Base-by-base conservation (phyloP, 305 asterid genomes). In the Fraxinus angustifolia region DNA sequence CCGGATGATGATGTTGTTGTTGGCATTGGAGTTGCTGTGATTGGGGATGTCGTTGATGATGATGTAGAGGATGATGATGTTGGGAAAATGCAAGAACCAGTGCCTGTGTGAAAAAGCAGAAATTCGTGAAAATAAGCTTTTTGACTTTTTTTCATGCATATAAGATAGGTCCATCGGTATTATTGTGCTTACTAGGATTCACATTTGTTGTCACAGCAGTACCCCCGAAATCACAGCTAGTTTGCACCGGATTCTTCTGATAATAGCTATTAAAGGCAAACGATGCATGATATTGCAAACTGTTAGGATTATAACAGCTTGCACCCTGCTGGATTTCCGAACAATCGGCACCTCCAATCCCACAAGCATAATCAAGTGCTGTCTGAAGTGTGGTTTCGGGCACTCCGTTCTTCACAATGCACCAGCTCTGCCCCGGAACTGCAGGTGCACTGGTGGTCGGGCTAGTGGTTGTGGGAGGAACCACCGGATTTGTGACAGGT, bases 301-400 rank as follows among this genome's bases (percentile, higher is more conserved):
- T 85, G 80, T 83, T 89, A 0, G 98, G 98, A 80, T 84, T 89
- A 36, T 86, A 94, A 82, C 98, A 94, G 81, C 72, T 56, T 1
- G 88, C 97, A n/a, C 97, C 87, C 79, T 87, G 94, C 84, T 93
- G 97, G 48, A 94, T 91, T 4, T 87, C 83, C 2, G 93, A 81
- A 19, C 98, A 94, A 76, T 94, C 97, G 6, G 92, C 98, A 8
- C 91, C 91, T 11, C 97, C 97, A 0, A 82, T 85, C 74, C 98
- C 97, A 83, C 98, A 94, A 0, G 98, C 97, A 58, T 91, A 94
- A 84, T 94, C 97, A 19, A 94, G 82, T 0, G 96, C 98, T 0
- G 88, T 40, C 81, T 94, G 97, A 42, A 94, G 82, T 16, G 84
- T 71, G 26, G 86, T 82, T 62, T 92, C 89, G 21, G 85, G 62